Conservation (phyloP, 495 filamentous ascomycete species). For the Delitschia confertaspora region DNA sequence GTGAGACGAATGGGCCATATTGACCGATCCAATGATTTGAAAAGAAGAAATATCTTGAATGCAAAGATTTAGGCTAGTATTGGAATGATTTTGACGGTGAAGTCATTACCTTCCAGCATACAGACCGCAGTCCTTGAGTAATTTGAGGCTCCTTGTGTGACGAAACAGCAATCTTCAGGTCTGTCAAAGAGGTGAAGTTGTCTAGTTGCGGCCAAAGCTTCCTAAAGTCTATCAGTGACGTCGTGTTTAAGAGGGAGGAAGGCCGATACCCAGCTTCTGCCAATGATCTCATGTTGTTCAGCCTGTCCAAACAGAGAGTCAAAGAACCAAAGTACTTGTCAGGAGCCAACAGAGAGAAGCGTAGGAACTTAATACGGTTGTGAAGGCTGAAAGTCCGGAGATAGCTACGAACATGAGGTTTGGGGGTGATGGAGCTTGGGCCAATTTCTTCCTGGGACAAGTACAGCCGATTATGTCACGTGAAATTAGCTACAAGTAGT, state of each 20-base stretch:
- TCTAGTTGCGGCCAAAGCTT: slow-evolving; percentile 32
- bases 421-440: too few species aligned
- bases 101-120: slow-evolving; percentile 80
- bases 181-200: slow-evolving; percentile 37
- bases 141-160: slow-evolving; percentile 42
- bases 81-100: not conserved
- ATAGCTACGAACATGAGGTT: too few species aligned
- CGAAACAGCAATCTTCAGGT: slow-evolving; percentile 55
- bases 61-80: too few species aligned
- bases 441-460: too few species aligned
- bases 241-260: not conserved
- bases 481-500: too few species aligned
- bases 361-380: too few species aligned
- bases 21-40: slow-evolving; percentile 54
- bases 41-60: slow-evolving; percentile 68
- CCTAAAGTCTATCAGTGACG: slow-evolving; percentile 5
- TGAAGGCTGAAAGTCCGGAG: too few species aligned
- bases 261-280: slow-evolving; percentile 20
- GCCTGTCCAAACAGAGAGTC: too few species aligned
- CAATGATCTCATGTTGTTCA: slow-evolving; percentile 21
- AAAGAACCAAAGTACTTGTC: too few species aligned
- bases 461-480: too few species aligned
- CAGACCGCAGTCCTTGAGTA: slow-evolving; percentile 65
- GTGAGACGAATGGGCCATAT: slow-evolving; percentile 60
- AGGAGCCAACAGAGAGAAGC: too few species aligned